Evolutionary conservation across 2,329 filamentous ascomycete species (phyloP).

Genomic region (Diatrype stigma): DNA sequence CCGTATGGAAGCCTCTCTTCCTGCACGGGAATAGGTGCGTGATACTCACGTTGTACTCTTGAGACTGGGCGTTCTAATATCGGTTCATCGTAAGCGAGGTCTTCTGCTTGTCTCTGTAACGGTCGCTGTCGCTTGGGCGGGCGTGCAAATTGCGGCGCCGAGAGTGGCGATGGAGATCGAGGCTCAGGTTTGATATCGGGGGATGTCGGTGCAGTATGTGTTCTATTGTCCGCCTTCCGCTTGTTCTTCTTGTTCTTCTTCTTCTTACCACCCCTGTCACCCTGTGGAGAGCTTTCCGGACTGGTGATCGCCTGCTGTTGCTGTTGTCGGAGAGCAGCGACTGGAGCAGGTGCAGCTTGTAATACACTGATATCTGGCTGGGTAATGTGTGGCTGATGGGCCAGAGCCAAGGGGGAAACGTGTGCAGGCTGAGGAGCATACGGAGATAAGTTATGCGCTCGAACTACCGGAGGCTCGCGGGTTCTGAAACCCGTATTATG

Average conservation of each 20-base stretch:
- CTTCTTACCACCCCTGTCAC: conserved; percentile 43
- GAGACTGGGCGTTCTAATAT: conserved; percentile 37
- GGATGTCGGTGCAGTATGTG: conserved; percentile 40
- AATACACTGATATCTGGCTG: conserved; percentile 29
- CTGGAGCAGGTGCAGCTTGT: conserved; percentile 46
- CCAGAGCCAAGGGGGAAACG: conserved; percentile 54
- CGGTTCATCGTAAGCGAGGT: conserved; percentile 42
- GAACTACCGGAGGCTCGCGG: conserved; percentile 59
- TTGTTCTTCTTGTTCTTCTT: conserved; percentile 52
- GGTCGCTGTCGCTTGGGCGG: conserved; percentile 56
- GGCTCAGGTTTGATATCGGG: conserved; percentile 63
- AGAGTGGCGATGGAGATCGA: conserved; percentile 57
- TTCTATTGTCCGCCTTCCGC: conserved; percentile 47
- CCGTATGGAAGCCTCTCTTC: conserved; percentile 19
- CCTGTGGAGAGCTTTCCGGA: conserved; percentile 57
- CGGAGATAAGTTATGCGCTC: conserved; percentile 69
- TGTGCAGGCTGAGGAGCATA: conserved; percentile 73
- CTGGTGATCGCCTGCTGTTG: conserved; percentile 48
- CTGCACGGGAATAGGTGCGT: conserved; percentile 12
- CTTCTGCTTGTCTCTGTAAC: conserved; percentile 35
- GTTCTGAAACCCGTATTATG: conserved; percentile 35
- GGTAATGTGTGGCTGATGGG: conserved; percentile 30
- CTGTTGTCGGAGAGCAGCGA: conserved; percentile 53
- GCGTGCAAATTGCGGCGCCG: conserved; percentile 47
- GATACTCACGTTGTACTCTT: conserved; percentile 31